phyloP scores from a whole-genome alignment of 257 asterid genomes.

The Solanum lignicaule region DNA sequence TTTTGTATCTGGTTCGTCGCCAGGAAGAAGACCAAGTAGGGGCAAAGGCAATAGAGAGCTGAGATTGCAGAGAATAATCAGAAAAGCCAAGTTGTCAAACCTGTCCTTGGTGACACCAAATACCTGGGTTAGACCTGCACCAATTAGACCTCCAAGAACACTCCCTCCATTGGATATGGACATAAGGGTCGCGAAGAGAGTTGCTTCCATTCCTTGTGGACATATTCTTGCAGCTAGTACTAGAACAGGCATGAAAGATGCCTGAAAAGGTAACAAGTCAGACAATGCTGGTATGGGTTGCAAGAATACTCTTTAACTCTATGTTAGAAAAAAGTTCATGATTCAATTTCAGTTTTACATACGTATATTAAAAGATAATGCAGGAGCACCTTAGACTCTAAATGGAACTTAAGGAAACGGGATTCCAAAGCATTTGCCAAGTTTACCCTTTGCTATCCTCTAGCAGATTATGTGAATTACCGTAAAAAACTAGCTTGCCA shows the following conservation, averaged over 20 bases:
- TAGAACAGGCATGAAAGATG: constrained; percentile 97
- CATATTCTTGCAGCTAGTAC: constrained; percentile 91
- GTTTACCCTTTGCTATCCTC: not conserved
- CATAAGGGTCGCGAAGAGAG: constrained; percentile 95
- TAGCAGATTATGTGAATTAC: not conserved
- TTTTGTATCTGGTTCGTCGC: constrained; percentile 32
- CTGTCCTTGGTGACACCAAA: constrained; percentile 82
- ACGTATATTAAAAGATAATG: not conserved
- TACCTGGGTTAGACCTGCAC: constrained; percentile 82
- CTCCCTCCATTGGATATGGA: constrained; percentile 88
- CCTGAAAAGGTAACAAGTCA: constrained; percentile 30
- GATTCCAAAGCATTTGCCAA: not conserved
- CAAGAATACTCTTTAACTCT: not conserved
- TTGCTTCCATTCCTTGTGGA: constrained; percentile 96
- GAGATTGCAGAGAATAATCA: constrained; percentile 87
- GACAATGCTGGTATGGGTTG: not conserved
- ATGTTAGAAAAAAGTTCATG: not conserved
- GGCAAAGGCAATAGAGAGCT: constrained; percentile 90
- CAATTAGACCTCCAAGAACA: constrained; percentile 85
- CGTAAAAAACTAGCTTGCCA: not conserved
- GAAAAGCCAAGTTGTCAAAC: constrained; percentile 57
- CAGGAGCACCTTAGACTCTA: not conserved
- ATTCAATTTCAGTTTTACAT: not conserved
- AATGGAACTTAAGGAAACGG: not conserved
- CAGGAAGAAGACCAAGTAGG: constrained; percentile 79